Evolutionary conservation across 1,284 basidiomycete species (phyloP), one percentile per base, ranked within the genome.

Genomic region (Cryptococcus jaspeensis): DNA sequence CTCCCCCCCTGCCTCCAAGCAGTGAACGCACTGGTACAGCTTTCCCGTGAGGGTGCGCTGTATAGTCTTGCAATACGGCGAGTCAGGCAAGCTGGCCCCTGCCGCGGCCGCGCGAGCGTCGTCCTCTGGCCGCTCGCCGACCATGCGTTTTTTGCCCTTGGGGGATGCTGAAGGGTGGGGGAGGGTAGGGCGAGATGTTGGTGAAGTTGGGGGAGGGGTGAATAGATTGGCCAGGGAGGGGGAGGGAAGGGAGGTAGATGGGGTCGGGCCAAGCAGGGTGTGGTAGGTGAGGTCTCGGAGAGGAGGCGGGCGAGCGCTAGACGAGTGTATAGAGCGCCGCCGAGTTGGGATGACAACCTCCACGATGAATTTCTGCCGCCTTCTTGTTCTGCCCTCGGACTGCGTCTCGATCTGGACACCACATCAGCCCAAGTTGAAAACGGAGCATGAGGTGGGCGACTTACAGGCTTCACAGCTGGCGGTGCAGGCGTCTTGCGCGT

Each of bases 61-160:
- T 7, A 65, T 13, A 9, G 52, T 53, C 7, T 40, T 52, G 38
- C 37, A 57, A 48, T 67, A 64, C 2, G 56, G 57, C 35, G 53
- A 55, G 8, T 45, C 53, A 11, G 43, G n/a, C 44, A 32, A 32
- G 28, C 28, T 32, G 46, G 48, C 38, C 40, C 2, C 20, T 8
- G 39, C 36, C 1, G 35, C 6, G 13, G 39, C 36, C 1, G 35
- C 6, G 13, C 13, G n/a, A 18, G 41, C 13, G 16, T n/a, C 32
- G 13, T 49, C 39, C 13, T 39, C 22, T 6, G 61, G 58, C 8
- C 60, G 40, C 38, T 67, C 65, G 15, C 62, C 61, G 2, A 20
- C 37, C 62, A 66, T 64, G 11, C 67, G 59, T 16, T 55, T 43
- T 43, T 66, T 67, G 37, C 62, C 62, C 35, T 64, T 69, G 7